phyloP scores from a whole-genome alignment of 257 asterid species.

The Apocynum venetum region DNA sequence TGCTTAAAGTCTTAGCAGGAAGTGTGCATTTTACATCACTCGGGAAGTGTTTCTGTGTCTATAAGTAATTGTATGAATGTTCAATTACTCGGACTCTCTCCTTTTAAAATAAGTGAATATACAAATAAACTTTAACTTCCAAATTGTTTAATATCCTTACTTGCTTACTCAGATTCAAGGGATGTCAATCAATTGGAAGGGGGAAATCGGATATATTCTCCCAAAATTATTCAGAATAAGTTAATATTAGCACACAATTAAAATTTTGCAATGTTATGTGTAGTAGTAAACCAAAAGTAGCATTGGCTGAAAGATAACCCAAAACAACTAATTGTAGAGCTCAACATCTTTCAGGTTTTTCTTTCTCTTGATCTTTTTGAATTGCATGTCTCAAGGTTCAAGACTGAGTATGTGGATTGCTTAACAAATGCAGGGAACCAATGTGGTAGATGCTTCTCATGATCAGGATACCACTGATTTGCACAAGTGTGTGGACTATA shows the following conservation, averaged over 20 bases:
- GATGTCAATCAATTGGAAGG: background rate
- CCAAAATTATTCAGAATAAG: background rate
- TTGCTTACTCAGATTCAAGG: background rate
- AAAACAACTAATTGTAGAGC: background rate
- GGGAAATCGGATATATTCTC: background rate
- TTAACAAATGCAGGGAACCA: constrained; percentile 64
- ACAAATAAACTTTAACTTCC: background rate
- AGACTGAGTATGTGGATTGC: constrained; percentile 16
- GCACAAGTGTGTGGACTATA: constrained; percentile 70
- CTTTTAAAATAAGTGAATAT: background rate
- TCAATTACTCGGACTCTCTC: background rate
- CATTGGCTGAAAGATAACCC: background rate
- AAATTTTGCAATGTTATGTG: background rate
- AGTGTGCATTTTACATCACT: background rate
- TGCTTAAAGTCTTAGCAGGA: background rate
- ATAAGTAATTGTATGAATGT: background rate
- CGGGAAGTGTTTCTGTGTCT: background rate
- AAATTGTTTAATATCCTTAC: background rate
- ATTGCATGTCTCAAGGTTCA: constrained; percentile 14
- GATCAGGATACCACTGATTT: constrained; percentile 95
- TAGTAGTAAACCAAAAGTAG: background rate
- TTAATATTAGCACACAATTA: background rate
- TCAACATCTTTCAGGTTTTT: background rate
- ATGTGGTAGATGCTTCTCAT: constrained; percentile 60
- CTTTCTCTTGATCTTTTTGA: background rate